phyloP scores from a whole-genome alignment of 306 rosid species.

The Prunus armeniaca region DNA sequence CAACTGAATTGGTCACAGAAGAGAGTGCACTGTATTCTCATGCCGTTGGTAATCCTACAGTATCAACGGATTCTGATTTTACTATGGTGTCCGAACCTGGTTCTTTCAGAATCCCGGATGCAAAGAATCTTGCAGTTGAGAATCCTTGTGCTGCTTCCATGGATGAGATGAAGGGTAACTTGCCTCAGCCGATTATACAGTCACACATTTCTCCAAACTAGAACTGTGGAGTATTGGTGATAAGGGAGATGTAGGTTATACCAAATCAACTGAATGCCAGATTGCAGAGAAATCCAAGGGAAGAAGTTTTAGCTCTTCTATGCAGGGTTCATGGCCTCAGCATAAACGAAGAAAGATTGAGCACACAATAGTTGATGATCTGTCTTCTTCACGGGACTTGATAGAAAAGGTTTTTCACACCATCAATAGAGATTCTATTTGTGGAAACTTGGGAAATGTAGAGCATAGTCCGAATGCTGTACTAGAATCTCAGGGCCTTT shows the following conservation, averaged over 20 bases:
- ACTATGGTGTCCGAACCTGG: conserved; percentile 24
- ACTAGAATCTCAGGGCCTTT: conserved; percentile 34
- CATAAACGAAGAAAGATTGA: conserved; percentile 56
- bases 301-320: conserved; percentile 25
- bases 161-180: conserved; percentile 32
- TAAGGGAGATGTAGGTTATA: conserved; percentile 23
- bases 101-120: conserved; percentile 26
- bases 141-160: conserved; percentile 30
- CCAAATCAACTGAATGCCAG: conserved; percentile 29
- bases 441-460: conserved; percentile 29
- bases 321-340: conserved; percentile 41
- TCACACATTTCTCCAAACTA: conserved; percentile 34
- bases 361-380: conserved; percentile 16
- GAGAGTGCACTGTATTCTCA: conserved; percentile 17
- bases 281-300: conserved; percentile 23
- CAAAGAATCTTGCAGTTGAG: conserved; percentile 27
- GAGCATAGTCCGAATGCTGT: conserved; percentile 31
- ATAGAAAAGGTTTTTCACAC: conserved; percentile 34
- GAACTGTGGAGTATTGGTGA: conserved; percentile 18
- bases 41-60: conserved; percentile 4
- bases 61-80: conserved; percentile 32
- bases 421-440: conserved; percentile 19
- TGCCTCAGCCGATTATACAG: conserved; percentile 18
- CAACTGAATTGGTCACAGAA: conserved; percentile 16
- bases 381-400: conserved; percentile 29